These are phyloP conservation scores for Fusarium sp. DNA, from an alignment of 2,329 filamentous ascomycete species.

Conservation along the genomic window DNA sequence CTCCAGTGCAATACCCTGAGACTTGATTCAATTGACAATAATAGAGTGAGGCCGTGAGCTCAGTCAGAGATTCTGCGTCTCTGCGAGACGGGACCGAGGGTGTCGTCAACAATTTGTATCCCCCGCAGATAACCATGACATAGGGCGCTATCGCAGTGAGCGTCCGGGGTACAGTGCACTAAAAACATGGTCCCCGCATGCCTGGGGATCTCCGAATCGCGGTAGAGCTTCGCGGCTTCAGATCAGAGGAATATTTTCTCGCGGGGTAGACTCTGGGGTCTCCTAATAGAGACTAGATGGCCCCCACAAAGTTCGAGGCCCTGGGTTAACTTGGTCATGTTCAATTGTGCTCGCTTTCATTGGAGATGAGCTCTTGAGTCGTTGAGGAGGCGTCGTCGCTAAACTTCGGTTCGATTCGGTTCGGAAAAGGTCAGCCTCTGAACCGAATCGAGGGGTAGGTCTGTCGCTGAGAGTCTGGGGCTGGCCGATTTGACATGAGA, in stretches of 20 bases:
- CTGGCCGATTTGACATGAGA: neutral
- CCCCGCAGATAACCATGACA: slow-evolving; percentile 1
- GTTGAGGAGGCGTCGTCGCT: slow-evolving; percentile 3
- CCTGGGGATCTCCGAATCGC: slow-evolving; percentile 13
- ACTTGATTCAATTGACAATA: neutral
- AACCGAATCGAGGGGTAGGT: neutral
- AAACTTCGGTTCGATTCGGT: slow-evolving; percentile 20
- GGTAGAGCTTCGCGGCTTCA: slow-evolving; percentile 6
- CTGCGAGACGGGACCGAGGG: slow-evolving; percentile 11
- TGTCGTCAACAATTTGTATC: slow-evolving; percentile 32
- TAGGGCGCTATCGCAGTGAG: slow-evolving; percentile 5
- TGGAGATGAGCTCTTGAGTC: neutral
- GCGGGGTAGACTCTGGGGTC: slow-evolving; percentile 10
- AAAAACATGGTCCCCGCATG: slow-evolving; percentile 23
- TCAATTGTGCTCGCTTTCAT: neutral
- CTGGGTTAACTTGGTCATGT: neutral
- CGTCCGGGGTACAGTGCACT: slow-evolving; percentile 24
- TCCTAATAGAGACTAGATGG: neutral
- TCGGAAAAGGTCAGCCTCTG: neutral
- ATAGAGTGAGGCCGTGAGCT: neutral
- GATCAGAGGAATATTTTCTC: neutral
- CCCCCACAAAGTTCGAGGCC: slow-evolving; percentile 8
- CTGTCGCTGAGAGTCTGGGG: neutral
- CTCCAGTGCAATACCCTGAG: fast-evolving
- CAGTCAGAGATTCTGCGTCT: neutral